Conservation (phyloP, 106 monocot species). For the Dendrobium catenatum region DNA sequence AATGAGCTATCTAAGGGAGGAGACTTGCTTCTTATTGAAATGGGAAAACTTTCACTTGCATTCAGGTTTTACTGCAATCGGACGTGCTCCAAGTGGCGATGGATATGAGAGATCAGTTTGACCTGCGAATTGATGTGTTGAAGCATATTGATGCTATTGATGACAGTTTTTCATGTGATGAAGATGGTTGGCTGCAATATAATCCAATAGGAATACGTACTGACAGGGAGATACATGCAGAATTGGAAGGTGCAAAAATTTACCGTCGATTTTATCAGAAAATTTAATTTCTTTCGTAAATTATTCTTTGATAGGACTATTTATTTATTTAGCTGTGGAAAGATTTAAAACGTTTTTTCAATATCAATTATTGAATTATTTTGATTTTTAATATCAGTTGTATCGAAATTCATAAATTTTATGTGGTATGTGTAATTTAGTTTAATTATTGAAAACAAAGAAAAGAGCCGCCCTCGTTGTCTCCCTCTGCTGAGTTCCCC, state of each 20-base stretch:
- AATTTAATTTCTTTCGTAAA: neutral
- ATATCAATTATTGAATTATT: too few species aligned
- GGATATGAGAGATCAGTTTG: slow-evolving; percentile 80
- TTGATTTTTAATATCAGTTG: too few species aligned
- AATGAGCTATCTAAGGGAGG: neutral
- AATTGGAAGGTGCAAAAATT: slow-evolving; percentile 70
- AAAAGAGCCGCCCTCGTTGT: too few species aligned
- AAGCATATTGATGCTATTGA: slow-evolving; percentile 46
- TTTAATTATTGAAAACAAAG: too few species aligned
- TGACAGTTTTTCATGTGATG: slow-evolving; percentile 27
- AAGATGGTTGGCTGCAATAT: slow-evolving; percentile 60
- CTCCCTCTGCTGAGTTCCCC: too few species aligned
- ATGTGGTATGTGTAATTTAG: too few species aligned
- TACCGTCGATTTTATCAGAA: slow-evolving; percentile 80
- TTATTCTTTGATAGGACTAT: too few species aligned
- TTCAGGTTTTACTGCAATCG: slow-evolving; percentile 74
- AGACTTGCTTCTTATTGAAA: neutral
- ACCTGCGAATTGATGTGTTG: slow-evolving; percentile 45
- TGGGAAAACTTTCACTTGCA: too few species aligned
- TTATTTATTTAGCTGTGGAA: too few species aligned
- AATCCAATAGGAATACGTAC: slow-evolving; percentile 92
- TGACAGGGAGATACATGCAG: slow-evolving; percentile 95
- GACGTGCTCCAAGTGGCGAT: slow-evolving; percentile 74
- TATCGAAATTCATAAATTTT: too few species aligned
- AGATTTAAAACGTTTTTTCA: too few species aligned